Evolutionary conservation across 441 rosid species (phyloP).

Genomic region (Gossypium davidsonii): DNA sequence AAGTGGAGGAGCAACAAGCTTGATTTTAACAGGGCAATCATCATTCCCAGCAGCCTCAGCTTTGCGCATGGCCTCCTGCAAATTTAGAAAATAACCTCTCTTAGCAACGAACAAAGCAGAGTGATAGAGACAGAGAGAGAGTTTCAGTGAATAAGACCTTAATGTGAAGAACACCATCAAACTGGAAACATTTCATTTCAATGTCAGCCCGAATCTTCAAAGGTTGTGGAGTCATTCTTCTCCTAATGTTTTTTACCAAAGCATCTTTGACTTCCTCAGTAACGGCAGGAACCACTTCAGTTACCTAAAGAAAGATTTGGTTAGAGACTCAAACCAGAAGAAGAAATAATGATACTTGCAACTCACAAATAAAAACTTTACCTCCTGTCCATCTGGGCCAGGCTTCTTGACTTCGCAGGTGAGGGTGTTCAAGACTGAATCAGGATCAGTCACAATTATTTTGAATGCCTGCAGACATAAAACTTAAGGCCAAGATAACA

Average conservation of each 20-base stretch:
- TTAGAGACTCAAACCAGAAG: conserved; percentile 14
- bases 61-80: conserved; percentile 82
- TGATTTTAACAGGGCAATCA: conserved; percentile 88
- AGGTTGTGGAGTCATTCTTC: conserved; percentile 98
- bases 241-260: conserved; percentile 74
- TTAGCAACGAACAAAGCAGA: conserved; percentile 4
- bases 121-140: not conserved
- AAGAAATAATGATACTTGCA: not conserved
- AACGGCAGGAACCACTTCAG: conserved; percentile 73
- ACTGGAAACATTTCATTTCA: conserved; percentile 93
- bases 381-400: conserved; percentile 92
- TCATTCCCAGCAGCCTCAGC: conserved; percentile 93
- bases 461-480: conserved; percentile 70
- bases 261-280: conserved; percentile 83
- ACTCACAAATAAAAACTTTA: conserved; percentile 20
- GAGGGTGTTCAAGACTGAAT: conserved; percentile 65
- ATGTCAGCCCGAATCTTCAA: conserved; percentile 91
- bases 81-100: conserved; percentile 16
- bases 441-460: conserved; percentile 84
- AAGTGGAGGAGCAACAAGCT: conserved; percentile 92
- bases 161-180: conserved; percentile 94
- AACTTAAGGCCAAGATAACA: not conserved
- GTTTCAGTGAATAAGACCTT: conserved; percentile 41
- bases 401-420: conserved; percentile 75
- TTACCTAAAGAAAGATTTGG: conserved; percentile 38